Base-by-base conservation (phyloP, 225 moss, liverwort and hornwort genomes). In the Takakia lepidozioides region DNA sequence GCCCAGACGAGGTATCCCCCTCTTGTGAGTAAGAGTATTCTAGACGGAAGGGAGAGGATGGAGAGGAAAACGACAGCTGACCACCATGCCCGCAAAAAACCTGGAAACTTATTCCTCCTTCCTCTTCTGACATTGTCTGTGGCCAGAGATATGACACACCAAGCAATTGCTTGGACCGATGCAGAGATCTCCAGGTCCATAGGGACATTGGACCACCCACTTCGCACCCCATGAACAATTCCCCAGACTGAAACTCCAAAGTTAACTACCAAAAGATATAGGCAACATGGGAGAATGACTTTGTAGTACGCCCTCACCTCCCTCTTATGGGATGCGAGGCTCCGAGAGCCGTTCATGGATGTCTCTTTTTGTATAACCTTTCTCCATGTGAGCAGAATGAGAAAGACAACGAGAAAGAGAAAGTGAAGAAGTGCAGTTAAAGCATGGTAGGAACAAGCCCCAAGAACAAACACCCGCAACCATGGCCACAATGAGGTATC, bases 41-140 rank as follows among this genome's bases (percentile, higher is more conserved):
- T 48, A 41, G 52, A 5, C 40, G 27, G 54, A 39, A 68, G 20
- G 25, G 39, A 35, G 8, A 30, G 45, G 44, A 42, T 20, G 25
- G 51, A 28, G 13, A 34, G 27, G 21, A 13, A 19, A 23, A 41
- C 32, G 45, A 38, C 52, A 65, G 25, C 13, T 35, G 58, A 61
- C 47, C 57, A 57, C 56, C 63, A 72, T 50, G 42, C n/a, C 34
- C 58, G 40, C 55, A 59, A 46, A 24, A 41, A 23, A 34, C 29
- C 25, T 4, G 20, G 27, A 32, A 42, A 52, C 40, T 55, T 46
- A 55, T 30, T 52, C 54, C 43, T 46, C 25, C 39, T 44, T 17
- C 23, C 19, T 21, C 49, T 29, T 49, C 39, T 41, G 27, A 54
- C n/a, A 16, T 58, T 55, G 19, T 30, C 32, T 47, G 61, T 2